These are phyloP conservation scores for Cystofilobasidium capitatum DNA, from an alignment of 768 basidiomycete species.

Conservation along the genomic window DNA sequence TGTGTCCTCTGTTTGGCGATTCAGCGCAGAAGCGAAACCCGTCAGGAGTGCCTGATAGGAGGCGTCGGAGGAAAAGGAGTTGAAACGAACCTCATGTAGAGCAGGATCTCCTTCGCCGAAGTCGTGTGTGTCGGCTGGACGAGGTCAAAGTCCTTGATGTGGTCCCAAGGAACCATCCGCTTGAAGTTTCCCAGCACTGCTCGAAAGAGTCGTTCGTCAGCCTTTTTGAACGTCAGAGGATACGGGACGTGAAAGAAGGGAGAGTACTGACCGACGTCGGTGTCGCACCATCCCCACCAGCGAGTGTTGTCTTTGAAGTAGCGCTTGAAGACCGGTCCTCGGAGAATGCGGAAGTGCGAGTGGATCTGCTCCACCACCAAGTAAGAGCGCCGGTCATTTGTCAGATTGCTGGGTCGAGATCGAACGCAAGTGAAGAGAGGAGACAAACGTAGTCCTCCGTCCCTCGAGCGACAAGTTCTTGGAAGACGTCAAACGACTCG, in stretches of 20 bases:
- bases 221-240: too few species aligned
- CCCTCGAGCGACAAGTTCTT: constrained; percentile 3
- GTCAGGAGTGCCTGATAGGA: background rate
- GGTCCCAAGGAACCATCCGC: constrained; percentile 10
- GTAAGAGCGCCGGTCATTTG: background rate
- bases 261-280: too few species aligned
- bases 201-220: too few species aligned
- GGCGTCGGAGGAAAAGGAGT: background rate
- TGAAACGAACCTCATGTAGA: constrained; percentile 19
- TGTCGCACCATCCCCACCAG: constrained; percentile 26
- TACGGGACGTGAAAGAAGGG: too few species aligned
- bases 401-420: background rate
- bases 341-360: constrained; percentile 15
- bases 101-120: constrained; percentile 12
- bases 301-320: constrained; percentile 12
- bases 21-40: background rate
- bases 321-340: constrained; percentile 15
- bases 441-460: constrained; percentile 6
- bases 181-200: constrained; percentile 8
- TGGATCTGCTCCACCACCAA: constrained; percentile 1
- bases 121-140: constrained; percentile 18
- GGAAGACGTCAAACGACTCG: background rate
- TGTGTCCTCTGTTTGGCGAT: constrained; percentile 15
- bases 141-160: constrained; percentile 13
- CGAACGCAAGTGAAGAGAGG: background rate